Conservation (phyloP, 345 rosid genomes). For the Cardamine chenopodiifolia region DNA sequence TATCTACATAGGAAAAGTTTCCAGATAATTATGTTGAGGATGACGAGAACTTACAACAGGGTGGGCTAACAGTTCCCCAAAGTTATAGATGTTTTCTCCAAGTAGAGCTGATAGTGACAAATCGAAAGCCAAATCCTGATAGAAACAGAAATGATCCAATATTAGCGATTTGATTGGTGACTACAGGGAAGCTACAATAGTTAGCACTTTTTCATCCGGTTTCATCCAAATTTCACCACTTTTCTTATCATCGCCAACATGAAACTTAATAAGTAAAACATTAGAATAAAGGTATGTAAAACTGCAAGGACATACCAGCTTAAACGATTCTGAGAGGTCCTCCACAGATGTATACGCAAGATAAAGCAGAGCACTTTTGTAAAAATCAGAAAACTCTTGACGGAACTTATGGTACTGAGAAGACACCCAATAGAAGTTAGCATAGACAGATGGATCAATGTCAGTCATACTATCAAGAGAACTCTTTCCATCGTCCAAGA, state of each 20-base stretch:
- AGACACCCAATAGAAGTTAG: constrained; percentile 91
- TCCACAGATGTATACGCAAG: constrained; percentile 95
- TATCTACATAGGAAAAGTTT: constrained; percentile 4
- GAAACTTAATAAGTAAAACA: background rate
- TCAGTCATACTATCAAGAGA: constrained; percentile 95
- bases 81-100: constrained; percentile 99
- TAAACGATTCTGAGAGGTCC: constrained; percentile 89
- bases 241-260: background rate
- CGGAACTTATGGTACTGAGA: constrained; percentile 80
- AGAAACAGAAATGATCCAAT: constrained; percentile 1
- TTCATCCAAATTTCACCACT: background rate
- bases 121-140: constrained; percentile 96
- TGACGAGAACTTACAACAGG: constrained; percentile 76
- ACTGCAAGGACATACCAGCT: constrained; percentile 62
- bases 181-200: constrained; percentile 1
- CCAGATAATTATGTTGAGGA: background rate
- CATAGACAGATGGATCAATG: constrained; percentile 94
- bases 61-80: constrained; percentile 97
- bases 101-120: constrained; percentile 94
- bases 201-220: background rate
- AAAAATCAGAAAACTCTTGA: constrained; percentile 92
- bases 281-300: constrained; percentile 3
- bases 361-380: constrained; percentile 90
- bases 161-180: constrained; percentile 13
- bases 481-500: constrained; percentile 86